Base-by-base conservation (phyloP, 108 stramenopile genomes). In the Discostella stelligeroides region DNA sequence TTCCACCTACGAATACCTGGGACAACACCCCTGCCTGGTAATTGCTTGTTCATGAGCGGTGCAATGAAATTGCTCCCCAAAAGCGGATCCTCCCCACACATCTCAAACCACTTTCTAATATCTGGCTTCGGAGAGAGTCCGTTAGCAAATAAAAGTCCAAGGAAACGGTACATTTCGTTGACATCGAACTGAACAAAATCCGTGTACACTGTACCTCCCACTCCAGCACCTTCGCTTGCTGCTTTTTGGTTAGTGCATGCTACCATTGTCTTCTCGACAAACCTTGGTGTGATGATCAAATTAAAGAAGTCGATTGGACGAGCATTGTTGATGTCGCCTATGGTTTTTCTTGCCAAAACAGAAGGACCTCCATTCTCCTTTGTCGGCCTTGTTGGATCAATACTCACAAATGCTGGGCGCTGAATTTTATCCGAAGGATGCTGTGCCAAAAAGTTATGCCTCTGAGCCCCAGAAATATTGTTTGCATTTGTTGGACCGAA, bases 121-220 rank as follows among this genome's bases (percentile, higher is more conserved):
- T 38, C 21, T 10, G 66, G 66, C 25, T 55, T 53, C 0, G 66
- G 66, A 0, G 50, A 54, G 11, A 67, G 14, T 30, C 49, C 66
- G 40, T 67, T 67, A 0, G 39, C 53, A 55, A 55, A 55, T 5
- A 67, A 18, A 0, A 67, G 3, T 2, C 66, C 53, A 54, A 54
- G 40, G 17, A 67, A 41, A 5, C 30, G 54, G 51, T 55, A 67
- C 21, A 67, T 55, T 20, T 67, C 66, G 1, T 13, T 15, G 1
- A 41, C 2, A 38, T 67, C 39, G 24, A 67, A 67, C 7, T 30
- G 50, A 53, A 39, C 66, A 67, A 39, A 67, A 37, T 67, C 63
- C 12, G 21, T 27, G 54, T 55, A 55, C 9, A 29, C 7, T 15
- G 25, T 29, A 1, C 54, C 54, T 7, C 54, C 54, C 12, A 15